Base-by-base conservation (phyloP, 2,329 filamentous ascomycete species). In the Ceratocystis cacaofunesta region DNA sequence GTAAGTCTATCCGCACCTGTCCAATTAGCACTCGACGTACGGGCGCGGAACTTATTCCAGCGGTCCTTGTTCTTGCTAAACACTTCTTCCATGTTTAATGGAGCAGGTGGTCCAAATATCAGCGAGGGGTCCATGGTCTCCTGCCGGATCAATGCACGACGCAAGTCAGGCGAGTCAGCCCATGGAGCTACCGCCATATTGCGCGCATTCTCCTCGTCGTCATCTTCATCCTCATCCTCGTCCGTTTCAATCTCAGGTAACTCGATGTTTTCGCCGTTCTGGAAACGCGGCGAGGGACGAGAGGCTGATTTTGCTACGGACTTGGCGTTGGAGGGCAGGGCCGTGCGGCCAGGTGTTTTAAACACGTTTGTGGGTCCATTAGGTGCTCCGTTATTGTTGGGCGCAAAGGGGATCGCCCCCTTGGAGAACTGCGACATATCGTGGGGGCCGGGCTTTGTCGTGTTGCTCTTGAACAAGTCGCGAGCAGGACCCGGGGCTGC, bases 21-120 rank as follows among this genome's bases (percentile, higher is more conserved):
- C 94, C 94, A 99, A 76, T 96, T 95, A 44, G 95, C 95, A 75
- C 90, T 96, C 70, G 90, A 95, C 4, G 92, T 96, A 65, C 94
- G 83, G 63, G 89, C 86, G 19, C 95, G 85, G 80, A 96, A 97
- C 72, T 90, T 89, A 78, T 89, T 89, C 74, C 89, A 85, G 69
- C 88, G 80, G 65, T 92, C 90, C 74, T 91, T 91, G 75, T 88
- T 92, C 74, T 91, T 90, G 75, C 82, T 88, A 76, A 99, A 99
- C 41, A 96, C 91, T 73, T 97, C 92, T 72, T 99, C 95, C 87
- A 99, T 94, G 72, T 90, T 90, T 69, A 99, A 80, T 12, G 91
- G 89, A 10, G 83, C 86, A 28, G 95, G 90, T 0, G 90, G 89
- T 0, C 94, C 94, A 72, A 99, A 99, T 64, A 99, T 89, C 46